Evolutionary conservation across 1,284 basidiomycete genomes (phyloP).

Genomic region (Sporisorium iseilematis-ciliati): DNA sequence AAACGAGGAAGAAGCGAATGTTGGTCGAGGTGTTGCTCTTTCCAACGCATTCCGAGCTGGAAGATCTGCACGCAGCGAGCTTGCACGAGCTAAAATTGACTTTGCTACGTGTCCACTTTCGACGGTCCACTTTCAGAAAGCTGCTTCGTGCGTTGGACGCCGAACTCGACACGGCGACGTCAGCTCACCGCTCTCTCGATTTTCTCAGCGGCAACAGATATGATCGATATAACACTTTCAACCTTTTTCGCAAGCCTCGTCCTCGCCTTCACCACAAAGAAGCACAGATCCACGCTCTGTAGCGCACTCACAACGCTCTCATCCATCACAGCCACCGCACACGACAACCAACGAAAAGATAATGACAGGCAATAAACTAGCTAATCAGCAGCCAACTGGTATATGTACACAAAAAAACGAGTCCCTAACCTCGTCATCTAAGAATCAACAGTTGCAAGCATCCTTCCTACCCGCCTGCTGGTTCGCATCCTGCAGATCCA

Average conservation of each 20-base stretch:
- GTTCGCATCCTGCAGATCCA: constrained; percentile 45
- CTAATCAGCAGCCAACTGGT: constrained; percentile 14
- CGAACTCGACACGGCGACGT: constrained; percentile 6
- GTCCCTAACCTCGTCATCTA: neutral
- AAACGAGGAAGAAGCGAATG: no score
- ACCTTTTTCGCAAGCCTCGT: neutral
- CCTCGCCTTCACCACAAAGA: neutral
- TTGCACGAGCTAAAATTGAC: neutral
- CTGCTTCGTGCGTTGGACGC: constrained; percentile 19
- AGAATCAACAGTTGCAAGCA: constrained; percentile 59
- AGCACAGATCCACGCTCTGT: neutral
- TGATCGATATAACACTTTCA: neutral
- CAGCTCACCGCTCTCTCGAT: no score
- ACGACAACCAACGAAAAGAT: neutral
- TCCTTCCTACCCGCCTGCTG: constrained; percentile 42
- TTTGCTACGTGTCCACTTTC: constrained; percentile 37
- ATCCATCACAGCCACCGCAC: neutral
- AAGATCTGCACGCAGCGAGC: constrained; percentile 32
- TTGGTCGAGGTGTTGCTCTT: constrained; percentile 22
- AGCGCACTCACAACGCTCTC: neutral
- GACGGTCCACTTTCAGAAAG: neutral
- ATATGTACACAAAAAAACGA: constrained; percentile 37
- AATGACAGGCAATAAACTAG: constrained; percentile 6
- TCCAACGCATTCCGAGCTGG: constrained; percentile 10
- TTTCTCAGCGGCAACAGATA: neutral